phyloP scores from a whole-genome alignment of 345 rosid species.

The Conringia planisiliqua region DNA sequence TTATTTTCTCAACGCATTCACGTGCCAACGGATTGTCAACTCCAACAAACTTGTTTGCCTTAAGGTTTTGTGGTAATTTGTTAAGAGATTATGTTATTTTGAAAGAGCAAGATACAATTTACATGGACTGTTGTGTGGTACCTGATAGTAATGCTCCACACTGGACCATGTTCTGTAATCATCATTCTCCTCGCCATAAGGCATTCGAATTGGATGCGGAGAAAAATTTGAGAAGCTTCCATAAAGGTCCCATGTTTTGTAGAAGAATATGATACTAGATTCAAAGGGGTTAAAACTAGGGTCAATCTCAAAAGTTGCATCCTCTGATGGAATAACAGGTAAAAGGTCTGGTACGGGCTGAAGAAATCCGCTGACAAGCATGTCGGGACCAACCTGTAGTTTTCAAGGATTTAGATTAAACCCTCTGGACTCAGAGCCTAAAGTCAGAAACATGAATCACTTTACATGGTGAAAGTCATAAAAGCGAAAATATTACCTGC shows the following conservation, averaged over 20 bases:
- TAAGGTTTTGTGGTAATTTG: slow-evolving; percentile 12
- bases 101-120: slow-evolving; percentile 2
- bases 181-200: slow-evolving; percentile 36
- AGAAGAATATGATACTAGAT: slow-evolving; percentile 74
- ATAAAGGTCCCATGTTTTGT: slow-evolving; percentile 92
- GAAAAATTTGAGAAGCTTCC: slow-evolving; percentile 94
- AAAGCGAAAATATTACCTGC: slow-evolving; percentile 47
- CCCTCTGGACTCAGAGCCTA: background rate
- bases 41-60: slow-evolving; percentile 66
- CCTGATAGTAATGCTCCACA: slow-evolving; percentile 94
- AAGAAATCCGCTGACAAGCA: slow-evolving; percentile 90
- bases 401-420: slow-evolving; percentile 21
- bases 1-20: slow-evolving; percentile 60
- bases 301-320: slow-evolving; percentile 79
- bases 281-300: slow-evolving; percentile 75
- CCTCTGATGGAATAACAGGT: slow-evolving; percentile 75
- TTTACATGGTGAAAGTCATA: background rate
- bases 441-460: background rate
- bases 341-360: slow-evolving; percentile 85
- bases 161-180: slow-evolving; percentile 63
- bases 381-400: slow-evolving; percentile 83
- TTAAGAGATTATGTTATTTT: background rate
- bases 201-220: slow-evolving; percentile 83
- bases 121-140: slow-evolving; percentile 24
- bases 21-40: slow-evolving; percentile 50